These are phyloP conservation scores for Gamsiella multidivaricata DNA, from an alignment of 192 early-diverging fungal genomes.

Conservation along the genomic window DNA sequence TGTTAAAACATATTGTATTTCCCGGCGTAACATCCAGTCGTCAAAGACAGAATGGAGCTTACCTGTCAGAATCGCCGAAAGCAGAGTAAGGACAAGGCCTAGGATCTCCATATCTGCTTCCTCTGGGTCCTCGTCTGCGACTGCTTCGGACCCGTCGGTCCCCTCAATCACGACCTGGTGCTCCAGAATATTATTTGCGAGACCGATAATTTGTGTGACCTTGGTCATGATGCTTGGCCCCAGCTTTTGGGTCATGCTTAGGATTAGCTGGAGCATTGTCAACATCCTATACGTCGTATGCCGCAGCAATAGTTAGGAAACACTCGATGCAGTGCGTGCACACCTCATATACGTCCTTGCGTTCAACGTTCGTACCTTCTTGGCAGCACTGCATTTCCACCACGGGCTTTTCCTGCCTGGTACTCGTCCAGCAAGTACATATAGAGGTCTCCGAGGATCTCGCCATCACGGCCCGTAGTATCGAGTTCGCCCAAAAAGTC, in stretches of 20 bases:
- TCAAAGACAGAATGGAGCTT: conserved; percentile 4
- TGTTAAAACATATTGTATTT: too few species aligned
- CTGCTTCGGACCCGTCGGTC: neutral
- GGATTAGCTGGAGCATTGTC: conserved; percentile 67
- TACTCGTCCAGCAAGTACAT: conserved; percentile 81
- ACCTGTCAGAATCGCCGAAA: conserved; percentile 73
- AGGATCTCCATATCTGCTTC: conserved; percentile 68
- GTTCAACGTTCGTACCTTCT: conserved; percentile 48
- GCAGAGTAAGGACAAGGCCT: conserved; percentile 68
- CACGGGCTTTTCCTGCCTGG: conserved; percentile 59
- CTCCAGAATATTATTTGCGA: conserved; percentile 74
- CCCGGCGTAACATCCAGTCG: too few species aligned
- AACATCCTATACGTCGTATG: conserved; percentile 60
- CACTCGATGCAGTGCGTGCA: too few species aligned
- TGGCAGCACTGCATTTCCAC: conserved; percentile 46
- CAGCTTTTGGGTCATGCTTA: conserved; percentile 73
- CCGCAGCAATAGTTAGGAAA: neutral
- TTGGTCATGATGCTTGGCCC: conserved; percentile 81
- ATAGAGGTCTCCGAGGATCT: conserved; percentile 78
- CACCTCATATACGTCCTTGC: neutral
- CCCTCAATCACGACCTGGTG: conserved; percentile 34
- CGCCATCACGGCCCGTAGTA: conserved; percentile 47
- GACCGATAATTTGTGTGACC: conserved; percentile 78
- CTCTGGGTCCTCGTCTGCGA: conserved; percentile 46
- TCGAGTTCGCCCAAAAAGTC: conserved; percentile 69